These are phyloP conservation scores for Flaveria sonorensis DNA, from an alignment of 129 eudicot species.

Conservation along the genomic window DNA sequence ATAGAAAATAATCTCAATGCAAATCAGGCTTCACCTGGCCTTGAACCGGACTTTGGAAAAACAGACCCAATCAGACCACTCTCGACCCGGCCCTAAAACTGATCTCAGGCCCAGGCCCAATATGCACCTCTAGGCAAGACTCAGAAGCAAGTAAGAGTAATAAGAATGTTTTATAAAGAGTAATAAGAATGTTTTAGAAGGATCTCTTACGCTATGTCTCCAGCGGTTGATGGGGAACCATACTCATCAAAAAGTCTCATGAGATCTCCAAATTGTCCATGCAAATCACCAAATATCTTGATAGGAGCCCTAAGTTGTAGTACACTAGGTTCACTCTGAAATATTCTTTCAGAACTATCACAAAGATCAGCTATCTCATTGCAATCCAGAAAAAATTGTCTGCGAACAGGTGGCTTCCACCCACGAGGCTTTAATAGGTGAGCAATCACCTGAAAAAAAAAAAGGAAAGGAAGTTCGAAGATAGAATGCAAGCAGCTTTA, in stretches of 20 bases:
- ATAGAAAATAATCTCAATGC: not conserved
- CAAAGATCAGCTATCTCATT: conserved; percentile 98
- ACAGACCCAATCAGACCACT: not conserved
- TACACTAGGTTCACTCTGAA: conserved; percentile 94
- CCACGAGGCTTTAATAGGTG: conserved; percentile 98
- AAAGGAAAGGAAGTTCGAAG: not conserved
- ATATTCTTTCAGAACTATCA: conserved; percentile 95
- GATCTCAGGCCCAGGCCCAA: conserved; percentile 4
- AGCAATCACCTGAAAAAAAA: conserved; percentile 65
- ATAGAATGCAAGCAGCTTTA: conserved; percentile 2
- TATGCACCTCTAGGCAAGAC: not conserved
- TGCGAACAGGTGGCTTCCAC: conserved; percentile 98
- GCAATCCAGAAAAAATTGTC: conserved; percentile 95
- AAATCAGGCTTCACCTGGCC: not conserved
- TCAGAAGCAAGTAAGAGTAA: not conserved
- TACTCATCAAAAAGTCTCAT: conserved; percentile 99
- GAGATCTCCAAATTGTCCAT: conserved; percentile 98
- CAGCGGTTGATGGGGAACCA: conserved; percentile 98
- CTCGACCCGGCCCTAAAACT: not conserved
- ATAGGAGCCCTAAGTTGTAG: conserved; percentile 94
- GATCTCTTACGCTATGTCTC: conserved; percentile 92
- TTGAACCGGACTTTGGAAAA: not conserved
- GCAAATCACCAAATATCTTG: conserved; percentile 97
- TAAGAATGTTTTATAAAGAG: too few relatives aligned
- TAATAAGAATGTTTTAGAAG: conserved; percentile 10